Conservation (phyloP, 805 yeast species). For the Hanseniaspora hatyaiensis region DNA sequence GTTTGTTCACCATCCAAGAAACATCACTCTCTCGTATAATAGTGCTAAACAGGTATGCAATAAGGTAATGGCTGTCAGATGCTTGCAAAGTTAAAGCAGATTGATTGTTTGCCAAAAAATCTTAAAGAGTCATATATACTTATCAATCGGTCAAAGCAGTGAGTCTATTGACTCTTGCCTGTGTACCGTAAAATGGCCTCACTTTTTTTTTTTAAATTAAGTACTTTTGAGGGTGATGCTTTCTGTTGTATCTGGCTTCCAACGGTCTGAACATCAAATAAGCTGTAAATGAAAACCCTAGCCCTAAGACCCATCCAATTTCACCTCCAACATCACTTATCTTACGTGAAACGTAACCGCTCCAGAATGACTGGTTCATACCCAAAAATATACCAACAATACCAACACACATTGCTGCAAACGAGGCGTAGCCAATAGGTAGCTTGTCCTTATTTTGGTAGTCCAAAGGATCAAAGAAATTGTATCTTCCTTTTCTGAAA, state of each 20-base stretch:
- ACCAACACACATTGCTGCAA: slow-evolving; percentile 69
- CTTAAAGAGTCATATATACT: too few species aligned
- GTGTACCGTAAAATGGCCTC: too few species aligned
- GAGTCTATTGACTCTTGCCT: too few species aligned
- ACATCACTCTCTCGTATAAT: too few species aligned
- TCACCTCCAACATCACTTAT: slow-evolving; percentile 60
- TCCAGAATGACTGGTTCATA: slow-evolving; percentile 77
- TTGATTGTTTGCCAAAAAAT: too few species aligned
- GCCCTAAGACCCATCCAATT: slow-evolving; percentile 70
- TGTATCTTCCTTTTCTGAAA: slow-evolving; percentile 46
- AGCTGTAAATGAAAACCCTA: slow-evolving; percentile 52
- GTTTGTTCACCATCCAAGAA: too few species aligned
- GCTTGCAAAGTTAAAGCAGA: too few species aligned
- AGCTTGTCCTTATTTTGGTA: slow-evolving; percentile 46
- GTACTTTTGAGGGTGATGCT: slow-evolving; percentile 31
- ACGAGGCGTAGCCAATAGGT: slow-evolving; percentile 72
- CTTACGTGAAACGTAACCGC: slow-evolving; percentile 50
- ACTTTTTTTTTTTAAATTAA: too few species aligned
- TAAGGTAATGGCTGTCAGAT: too few species aligned
- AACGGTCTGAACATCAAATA: slow-evolving; percentile 48
- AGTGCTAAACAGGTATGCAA: too few species aligned
- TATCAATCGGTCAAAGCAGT: too few species aligned
- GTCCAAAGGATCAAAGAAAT: slow-evolving; percentile 50
- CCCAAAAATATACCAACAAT: slow-evolving; percentile 77
- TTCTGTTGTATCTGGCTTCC: slow-evolving; percentile 41